A percentile compares a stretch with the other conserved stretches of the same genome.
phyloP scores from a whole-genome alignment of 1,284 basidiomycete species.

The Naganishia albida region DNA sequence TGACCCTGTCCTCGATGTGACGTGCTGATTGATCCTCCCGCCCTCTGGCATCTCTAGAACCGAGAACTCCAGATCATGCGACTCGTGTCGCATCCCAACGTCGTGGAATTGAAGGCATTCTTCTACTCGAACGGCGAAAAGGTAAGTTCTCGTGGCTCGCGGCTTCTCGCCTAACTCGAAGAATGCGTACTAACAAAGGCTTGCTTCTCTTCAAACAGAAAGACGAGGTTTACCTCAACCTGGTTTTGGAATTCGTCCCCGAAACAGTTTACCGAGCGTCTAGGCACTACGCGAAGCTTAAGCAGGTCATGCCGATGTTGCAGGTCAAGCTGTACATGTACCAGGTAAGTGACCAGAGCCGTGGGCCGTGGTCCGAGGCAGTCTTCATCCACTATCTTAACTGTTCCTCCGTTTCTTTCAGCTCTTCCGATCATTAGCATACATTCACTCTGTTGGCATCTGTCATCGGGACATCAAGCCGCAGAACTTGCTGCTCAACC shows the following conservation, averaged over 20 bases:
- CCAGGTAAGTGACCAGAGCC: slow-evolving; percentile 40
- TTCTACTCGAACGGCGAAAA: slow-evolving; percentile 99
- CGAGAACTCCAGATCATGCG: slow-evolving; percentile 99
- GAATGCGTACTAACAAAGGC: too few species aligned
- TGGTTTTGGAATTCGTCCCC: slow-evolving; percentile 98
- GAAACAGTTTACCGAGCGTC: slow-evolving; percentile 99
- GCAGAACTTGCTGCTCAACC: slow-evolving; percentile 96
- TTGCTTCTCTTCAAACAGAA: slow-evolving; percentile 63
- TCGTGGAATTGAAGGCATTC: slow-evolving; percentile 95
- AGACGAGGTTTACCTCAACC: slow-evolving; percentile 99
- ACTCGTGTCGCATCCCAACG: slow-evolving; percentile 94
- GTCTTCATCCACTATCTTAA: not conserved
- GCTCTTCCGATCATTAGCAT: slow-evolving; percentile 92
- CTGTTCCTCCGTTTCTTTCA: slow-evolving; percentile 50
- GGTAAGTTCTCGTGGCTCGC: slow-evolving; percentile 58
- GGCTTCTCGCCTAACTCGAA: slow-evolving; percentile 23
- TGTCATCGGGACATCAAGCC: slow-evolving; percentile 99
- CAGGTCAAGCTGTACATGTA: slow-evolving; percentile 78
- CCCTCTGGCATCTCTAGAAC: slow-evolving; percentile 65
- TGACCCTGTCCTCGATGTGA: too few species aligned
- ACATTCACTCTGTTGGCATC: slow-evolving; percentile 97
- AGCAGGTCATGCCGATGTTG: slow-evolving; percentile 99
- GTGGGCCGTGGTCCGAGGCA: not conserved
- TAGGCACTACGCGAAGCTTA: slow-evolving; percentile 98
- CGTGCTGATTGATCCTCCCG: slow-evolving; percentile 2